These are phyloP conservation scores for Micractinium sp. DNA, from an alignment of 139 green algal species.

Conservation along the genomic window DNA sequence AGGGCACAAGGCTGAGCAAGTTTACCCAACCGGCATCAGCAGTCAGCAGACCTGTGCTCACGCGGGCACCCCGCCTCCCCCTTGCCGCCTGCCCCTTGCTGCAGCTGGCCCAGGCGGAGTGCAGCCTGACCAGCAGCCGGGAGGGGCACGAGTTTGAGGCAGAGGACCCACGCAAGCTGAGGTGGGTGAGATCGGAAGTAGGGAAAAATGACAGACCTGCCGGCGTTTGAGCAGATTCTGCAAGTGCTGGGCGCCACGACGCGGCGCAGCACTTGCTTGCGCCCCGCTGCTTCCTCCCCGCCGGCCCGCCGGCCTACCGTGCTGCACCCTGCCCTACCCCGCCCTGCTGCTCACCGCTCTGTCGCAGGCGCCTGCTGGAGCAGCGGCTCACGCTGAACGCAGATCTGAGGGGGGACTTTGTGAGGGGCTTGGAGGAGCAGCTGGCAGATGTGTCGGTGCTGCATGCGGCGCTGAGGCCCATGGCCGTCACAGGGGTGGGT, in stretches of 20 bases:
- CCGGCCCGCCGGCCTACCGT: neutral
- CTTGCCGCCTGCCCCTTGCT: neutral
- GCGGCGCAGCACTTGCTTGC: neutral
- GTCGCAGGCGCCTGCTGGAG: slow-evolving; percentile 32
- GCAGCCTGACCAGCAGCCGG: neutral
- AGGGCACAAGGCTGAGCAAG: neutral
- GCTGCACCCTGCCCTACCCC: neutral
- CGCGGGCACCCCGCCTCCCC: neutral
- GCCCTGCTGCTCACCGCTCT: neutral
- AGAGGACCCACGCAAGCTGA: slow-evolving; percentile 34
- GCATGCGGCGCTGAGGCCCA: slow-evolving; percentile 40
- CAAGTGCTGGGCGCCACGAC: neutral
- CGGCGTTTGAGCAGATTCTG: too few relatives aligned
- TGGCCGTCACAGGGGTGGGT: slow-evolving; percentile 34
- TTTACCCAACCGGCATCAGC: neutral
- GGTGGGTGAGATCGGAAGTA: neutral
- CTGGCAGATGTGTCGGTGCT: slow-evolving; percentile 7
- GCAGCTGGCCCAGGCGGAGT: slow-evolving; percentile 22
- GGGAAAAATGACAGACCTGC: too few relatives aligned
- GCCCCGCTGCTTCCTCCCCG: neutral
- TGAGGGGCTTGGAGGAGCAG: slow-evolving; percentile 24
- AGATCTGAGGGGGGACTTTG: slow-evolving; percentile 29
- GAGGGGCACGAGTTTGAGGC: slow-evolving; percentile 18
- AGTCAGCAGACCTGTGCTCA: neutral
- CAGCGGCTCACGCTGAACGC: slow-evolving; percentile 41